Conservation (phyloP, 2,329 filamentous ascomycete species). For the Ceratocystis cacaofunesta region DNA sequence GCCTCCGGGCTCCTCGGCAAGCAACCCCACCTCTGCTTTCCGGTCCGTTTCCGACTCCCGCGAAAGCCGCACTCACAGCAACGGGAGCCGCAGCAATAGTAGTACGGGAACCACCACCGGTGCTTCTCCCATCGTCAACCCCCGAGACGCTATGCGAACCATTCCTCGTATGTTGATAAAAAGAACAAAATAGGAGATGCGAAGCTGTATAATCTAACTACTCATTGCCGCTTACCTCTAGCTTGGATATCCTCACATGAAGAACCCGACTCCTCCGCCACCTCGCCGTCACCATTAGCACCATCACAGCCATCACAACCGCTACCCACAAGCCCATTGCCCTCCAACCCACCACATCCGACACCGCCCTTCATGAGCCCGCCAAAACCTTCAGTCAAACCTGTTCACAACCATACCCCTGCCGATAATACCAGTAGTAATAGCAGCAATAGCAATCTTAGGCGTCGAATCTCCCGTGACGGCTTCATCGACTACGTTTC, state of each 20-base stretch:
- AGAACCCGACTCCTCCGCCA: constrained; percentile 21
- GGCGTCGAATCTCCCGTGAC: constrained; percentile 33
- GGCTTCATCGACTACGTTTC: constrained; percentile 30
- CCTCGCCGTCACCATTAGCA: not conserved
- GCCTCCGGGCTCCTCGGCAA: constrained; percentile 15
- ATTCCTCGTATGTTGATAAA: constrained; percentile 8
- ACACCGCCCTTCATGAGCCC: constrained; percentile 27
- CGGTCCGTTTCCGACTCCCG: not conserved
- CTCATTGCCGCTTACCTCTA: constrained; percentile 18
- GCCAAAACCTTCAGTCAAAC: constrained; percentile 27
- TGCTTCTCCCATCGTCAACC: not conserved
- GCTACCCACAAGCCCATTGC: not conserved
- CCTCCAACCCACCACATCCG: constrained; percentile 24
- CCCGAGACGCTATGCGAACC: constrained; percentile 14
- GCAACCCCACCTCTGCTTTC: constrained; percentile 12
- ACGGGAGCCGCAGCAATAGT: constrained; percentile 13
- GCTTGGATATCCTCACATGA: constrained; percentile 39
- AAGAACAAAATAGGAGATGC: not conserved
- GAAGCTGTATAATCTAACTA: not conserved
- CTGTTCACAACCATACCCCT: constrained; percentile 31
- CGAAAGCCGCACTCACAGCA: not conserved
- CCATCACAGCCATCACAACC: not conserved
- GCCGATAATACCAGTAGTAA: constrained; percentile 20
- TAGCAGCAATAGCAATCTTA: constrained; percentile 17
- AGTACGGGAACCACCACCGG: not conserved